Percentiles rank a stretch among this genome's conserved stretches.
These are phyloP conservation scores for Ceratonia siliqua DNA, from an alignment of 306 rosid genomes.

Conservation along the genomic window DNA sequence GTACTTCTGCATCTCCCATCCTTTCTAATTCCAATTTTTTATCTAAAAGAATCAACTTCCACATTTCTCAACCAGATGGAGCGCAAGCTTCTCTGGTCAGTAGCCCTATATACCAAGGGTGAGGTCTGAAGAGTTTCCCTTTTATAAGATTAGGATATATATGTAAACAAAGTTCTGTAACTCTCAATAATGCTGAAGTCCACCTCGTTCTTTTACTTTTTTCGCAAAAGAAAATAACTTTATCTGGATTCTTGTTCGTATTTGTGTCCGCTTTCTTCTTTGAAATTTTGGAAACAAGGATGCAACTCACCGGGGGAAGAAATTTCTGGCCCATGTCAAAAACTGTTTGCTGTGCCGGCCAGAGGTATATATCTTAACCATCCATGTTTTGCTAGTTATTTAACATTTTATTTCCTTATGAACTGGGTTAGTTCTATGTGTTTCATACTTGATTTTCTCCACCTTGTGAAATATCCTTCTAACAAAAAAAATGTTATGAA, in stretches of 20 bases:
- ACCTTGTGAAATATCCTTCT: background rate
- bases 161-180: background rate
- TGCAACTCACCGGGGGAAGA: conserved; percentile 38
- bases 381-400: background rate
- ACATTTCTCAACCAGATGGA: background rate
- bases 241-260: background rate
- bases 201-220: background rate
- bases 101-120: background rate
- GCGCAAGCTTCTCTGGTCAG: background rate
- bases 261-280: background rate
- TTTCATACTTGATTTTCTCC: background rate
- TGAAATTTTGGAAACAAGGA: conserved; percentile 29
- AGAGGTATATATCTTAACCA: conserved; percentile 44
- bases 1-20: no score
- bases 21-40: background rate
- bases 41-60: background rate
- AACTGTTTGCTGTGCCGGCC: conserved; percentile 59
- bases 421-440: no score
- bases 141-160: background rate
- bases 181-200: background rate
- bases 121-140: background rate
- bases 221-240: background rate
- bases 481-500: conserved; percentile 31
- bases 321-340: conserved; percentile 60
- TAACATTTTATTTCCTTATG: background rate